Base-by-base conservation (phyloP, 2,329 filamentous ascomycete species). In the Trichoderma afroharzianum region DNA sequence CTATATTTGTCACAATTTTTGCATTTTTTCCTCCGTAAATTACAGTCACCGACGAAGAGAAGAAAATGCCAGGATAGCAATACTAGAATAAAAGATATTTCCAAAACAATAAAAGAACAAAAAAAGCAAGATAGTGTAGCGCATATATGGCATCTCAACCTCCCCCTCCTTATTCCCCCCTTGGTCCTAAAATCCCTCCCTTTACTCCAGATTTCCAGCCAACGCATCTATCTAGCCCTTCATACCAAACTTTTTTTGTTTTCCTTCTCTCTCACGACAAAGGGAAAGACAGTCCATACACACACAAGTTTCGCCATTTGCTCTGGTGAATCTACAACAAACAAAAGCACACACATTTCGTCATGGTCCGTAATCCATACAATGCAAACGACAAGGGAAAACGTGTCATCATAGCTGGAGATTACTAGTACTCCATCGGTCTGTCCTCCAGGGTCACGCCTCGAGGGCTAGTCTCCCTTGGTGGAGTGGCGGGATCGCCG, bases 371-470 rank as follows among this genome's bases (percentile, higher is more conserved):
- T 73, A 73, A 71, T 58, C 68, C 59, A 58, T 70, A 72, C 62
- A 68, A 66, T 50, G 62, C 63, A 71, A 74, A 72, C 26, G 33
- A 58, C 58, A 67, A 71, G 26, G 55, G 55, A 47, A 47, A 18
- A 67, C 36, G 8, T 32, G 32, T 61, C 30, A 57, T 63, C 55
- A 47, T 57, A 43, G 33, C 32, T 28, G 58, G 53, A 39, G 63
- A 50, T 73, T 66, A 76, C 75, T 84, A 87, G 74, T 87, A 82
- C 68, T 85, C 84, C 84, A 87, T 87, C 47, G 85, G 83, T 75
- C 82, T 83, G 75, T 87, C 85, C 73, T 87, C 85, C 47, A 87
- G 82, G 28, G 84, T 86, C 32, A 87, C 83, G 28, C 85, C 85
- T n/a, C 85, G 81, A 24, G 77, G 74, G 14, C 75, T 78, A 58